Evolutionary conservation across 768 basidiomycete species (phyloP).

Genomic region (Paxillus rubicundulus): DNA sequence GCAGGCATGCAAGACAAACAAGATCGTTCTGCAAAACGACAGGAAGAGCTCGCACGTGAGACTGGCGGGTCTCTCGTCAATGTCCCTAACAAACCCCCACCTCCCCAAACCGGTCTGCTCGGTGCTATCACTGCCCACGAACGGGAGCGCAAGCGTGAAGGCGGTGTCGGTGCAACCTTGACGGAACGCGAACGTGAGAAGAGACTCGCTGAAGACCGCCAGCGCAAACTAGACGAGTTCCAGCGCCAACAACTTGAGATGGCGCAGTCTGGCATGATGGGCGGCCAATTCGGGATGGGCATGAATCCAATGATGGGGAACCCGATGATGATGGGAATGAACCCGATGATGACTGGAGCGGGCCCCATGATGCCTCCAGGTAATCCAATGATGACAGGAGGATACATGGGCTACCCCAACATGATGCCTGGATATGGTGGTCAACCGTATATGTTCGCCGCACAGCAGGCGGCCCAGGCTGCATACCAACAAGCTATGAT

Average conservation of each 20-base stretch:
- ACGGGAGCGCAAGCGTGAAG: conserved; percentile 89
- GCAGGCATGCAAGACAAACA: conserved; percentile 95
- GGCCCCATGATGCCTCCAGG: conserved; percentile 47
- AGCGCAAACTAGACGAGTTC: conserved; percentile 87
- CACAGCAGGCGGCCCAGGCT: conserved; percentile 76
- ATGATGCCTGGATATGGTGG: conserved; percentile 46
- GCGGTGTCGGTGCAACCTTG: conserved; percentile 90
- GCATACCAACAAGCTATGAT: conserved; percentile 91
- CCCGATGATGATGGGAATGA: conserved; percentile 62
- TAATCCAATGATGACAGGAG: conserved; percentile 54
- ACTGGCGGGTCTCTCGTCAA: conserved; percentile 90
- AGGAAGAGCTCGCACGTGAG: conserved; percentile 92
- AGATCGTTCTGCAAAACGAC: conserved; percentile 91
- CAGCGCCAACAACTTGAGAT: conserved; percentile 89
- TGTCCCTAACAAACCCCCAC: conserved; percentile 92
- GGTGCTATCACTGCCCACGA: conserved; percentile 97
- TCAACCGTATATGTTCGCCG: conserved; percentile 83
- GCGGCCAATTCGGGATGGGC: conserved; percentile 40
- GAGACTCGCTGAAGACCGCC: conserved; percentile 86
- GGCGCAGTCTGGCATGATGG: conserved; percentile 79
- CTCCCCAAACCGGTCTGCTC: conserved; percentile 91
- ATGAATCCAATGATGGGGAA: conserved; percentile 75
- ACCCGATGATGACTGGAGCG: conserved; percentile 56
- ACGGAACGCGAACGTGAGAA: conserved; percentile 96
- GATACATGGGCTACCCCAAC: conserved; percentile 41